Conservation (phyloP, 208 protist genomes). For the Wallacemonas collosoma region DNA sequence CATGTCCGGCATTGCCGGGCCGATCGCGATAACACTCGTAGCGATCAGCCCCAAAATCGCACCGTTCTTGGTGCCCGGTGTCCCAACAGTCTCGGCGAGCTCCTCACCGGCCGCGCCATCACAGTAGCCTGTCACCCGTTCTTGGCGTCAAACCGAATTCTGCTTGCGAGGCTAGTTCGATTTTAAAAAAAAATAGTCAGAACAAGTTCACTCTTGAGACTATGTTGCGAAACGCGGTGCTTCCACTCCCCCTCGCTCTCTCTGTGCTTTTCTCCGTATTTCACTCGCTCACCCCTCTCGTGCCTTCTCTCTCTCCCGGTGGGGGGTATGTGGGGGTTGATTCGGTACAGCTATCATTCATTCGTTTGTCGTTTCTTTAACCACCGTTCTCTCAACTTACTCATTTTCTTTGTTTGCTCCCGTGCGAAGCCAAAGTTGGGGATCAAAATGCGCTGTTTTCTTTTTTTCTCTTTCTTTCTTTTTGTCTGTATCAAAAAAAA, state of each 20-base stretch:
- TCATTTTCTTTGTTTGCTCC: slow-evolving; percentile 10
- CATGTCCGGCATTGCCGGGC: neutral
- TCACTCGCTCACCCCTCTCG: neutral
- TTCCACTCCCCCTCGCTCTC: no score
- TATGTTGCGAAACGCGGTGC: no score
- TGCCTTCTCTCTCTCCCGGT: slow-evolving; percentile 15
- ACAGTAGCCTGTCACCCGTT: neutral
- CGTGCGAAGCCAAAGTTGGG: neutral
- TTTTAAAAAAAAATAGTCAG: no score
- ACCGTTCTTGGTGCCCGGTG: slow-evolving; percentile 14
- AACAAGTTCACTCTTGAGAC: no score
- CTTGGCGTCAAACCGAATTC: neutral
- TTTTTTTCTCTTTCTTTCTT: neutral
- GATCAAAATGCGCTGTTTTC: slow-evolving; percentile 14
- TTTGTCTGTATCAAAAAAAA: slow-evolving; percentile 17
- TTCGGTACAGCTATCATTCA: slow-evolving; percentile 4
- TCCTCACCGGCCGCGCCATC: neutral
- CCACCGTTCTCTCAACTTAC: slow-evolving; percentile 8
- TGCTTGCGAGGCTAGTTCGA: no score
- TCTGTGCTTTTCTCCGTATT: no score
- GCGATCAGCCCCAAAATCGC: slow-evolving; percentile 26
- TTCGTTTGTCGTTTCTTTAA: slow-evolving; percentile 18
- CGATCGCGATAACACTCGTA: slow-evolving; percentile 14
- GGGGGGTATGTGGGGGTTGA: neutral
- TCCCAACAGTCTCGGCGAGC: neutral